Base-by-base conservation (phyloP, 768 basidiomycete genomes). In the Russula ochroleuca region DNA sequence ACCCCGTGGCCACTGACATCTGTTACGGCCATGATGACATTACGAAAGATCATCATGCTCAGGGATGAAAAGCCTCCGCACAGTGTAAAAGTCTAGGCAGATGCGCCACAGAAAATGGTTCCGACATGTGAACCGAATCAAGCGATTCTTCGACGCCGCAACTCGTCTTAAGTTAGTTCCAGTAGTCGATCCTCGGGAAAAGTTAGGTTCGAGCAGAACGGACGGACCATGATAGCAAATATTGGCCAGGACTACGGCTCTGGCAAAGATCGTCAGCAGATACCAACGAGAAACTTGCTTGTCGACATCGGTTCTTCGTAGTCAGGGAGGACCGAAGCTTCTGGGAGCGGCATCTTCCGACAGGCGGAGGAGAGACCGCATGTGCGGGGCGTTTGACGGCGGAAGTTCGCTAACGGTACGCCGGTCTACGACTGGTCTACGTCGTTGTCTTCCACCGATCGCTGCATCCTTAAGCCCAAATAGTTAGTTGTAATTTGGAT, bases 11-110 rank as follows among this genome's bases (percentile, higher is more conserved):
- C 48, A 49, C 48, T n/a, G 31, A 38, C 41, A 21, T n/a, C n/a
- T 11, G 41, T 50, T 50, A 68, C 70, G 59, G 25, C 33, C 45
- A 9, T 72, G 45, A 50, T 51, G 28, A 78, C 75, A 59, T 78
- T 68, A 62, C 77, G 38, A 72, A 70, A 37, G 72, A 76, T 76
- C 3, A 79, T 65, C 4, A 79, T 68, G 17, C 73, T 8, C 9
- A 9, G 15, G 15, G 50, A n/a, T 11, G 65, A 74, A 77, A 19
- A 76, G 73, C 74, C 48, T 70, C 69, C 3, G 77, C 77, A 17
- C 41, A 77, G 43, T 74, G 75, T 69, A 74, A 74, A 2, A 40
- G 75, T 76, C 0, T 73, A 33, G 77, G 60, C 77, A 79, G 21
- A 76, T 73, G 35, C 77, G 71, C 53, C 78, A 67, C 38, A 75